Evolutionary conservation across 495 filamentous ascomycete species (phyloP).

Genomic region (Hypoxylon lienhwacheense): DNA sequence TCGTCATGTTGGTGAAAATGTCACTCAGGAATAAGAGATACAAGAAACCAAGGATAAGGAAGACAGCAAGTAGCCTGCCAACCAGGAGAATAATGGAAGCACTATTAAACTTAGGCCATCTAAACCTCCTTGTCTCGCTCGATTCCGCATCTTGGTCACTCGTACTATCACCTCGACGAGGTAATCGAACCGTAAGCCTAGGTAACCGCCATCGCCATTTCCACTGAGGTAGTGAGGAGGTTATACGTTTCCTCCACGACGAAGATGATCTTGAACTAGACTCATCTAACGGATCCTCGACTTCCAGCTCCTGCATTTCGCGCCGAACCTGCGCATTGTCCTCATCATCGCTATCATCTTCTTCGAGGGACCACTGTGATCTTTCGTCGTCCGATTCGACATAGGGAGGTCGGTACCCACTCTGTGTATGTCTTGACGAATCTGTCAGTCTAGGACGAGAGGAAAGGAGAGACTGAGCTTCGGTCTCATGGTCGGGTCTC

Average conservation of each 20-base stretch:
- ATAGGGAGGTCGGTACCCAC: constrained; percentile 71
- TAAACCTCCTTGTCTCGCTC: constrained; percentile 32
- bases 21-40: constrained; percentile 86
- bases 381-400: constrained; percentile 64
- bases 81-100: constrained; percentile 58
- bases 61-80: constrained; percentile 70
- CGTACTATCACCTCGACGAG: constrained; percentile 28
- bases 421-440: constrained; percentile 41
- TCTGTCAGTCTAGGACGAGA: constrained; percentile 41
- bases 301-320: constrained; percentile 88
- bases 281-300: constrained; percentile 67
- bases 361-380: constrained; percentile 45
- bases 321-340: constrained; percentile 65
- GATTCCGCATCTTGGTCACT: constrained; percentile 15
- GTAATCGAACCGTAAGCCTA: constrained; percentile 46
- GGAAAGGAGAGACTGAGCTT: constrained; percentile 64
- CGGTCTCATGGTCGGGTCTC: constrained; percentile 41
- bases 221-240: constrained; percentile 50
- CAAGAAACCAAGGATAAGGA: constrained; percentile 71
- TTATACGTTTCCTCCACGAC: constrained; percentile 56
- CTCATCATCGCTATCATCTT: constrained; percentile 44
- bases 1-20: constrained; percentile 65
- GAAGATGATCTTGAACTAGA: constrained; percentile 42
- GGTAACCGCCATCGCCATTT: constrained; percentile 55
- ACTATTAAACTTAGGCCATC: constrained; percentile 31